Evolutionary conservation across 176 grass and related monocot species (phyloP).

Genomic region (Triticum monococcum): DNA sequence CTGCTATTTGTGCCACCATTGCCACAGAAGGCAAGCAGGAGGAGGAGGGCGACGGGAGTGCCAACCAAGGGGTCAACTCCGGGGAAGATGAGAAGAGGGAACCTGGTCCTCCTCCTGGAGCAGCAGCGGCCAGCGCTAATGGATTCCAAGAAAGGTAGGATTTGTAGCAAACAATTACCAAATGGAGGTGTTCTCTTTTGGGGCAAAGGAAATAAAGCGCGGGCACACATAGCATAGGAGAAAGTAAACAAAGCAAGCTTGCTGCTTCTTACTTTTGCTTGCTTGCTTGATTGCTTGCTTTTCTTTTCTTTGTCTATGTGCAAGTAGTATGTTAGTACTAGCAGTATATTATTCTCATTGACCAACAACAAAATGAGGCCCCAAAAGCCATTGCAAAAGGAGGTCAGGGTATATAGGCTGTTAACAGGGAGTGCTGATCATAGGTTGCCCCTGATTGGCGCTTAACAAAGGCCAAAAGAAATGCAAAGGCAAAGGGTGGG

Average conservation of each 20-base stretch:
- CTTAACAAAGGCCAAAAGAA: slow-evolving; percentile 18
- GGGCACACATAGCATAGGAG: not conserved
- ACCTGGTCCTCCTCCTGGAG: slow-evolving; percentile 28
- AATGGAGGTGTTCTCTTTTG: slow-evolving; percentile 37
- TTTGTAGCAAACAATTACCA: slow-evolving; percentile 32
- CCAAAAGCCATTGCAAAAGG: slow-evolving; percentile 35
- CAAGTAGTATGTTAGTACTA: not conserved
- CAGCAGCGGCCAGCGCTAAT: slow-evolving; percentile 41
- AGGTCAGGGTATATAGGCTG: slow-evolving; percentile 2
- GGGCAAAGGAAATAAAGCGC: slow-evolving; percentile 26
- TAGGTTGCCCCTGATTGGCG: slow-evolving; percentile 13
- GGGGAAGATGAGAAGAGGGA: slow-evolving; percentile 43
- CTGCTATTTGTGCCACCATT: not conserved
- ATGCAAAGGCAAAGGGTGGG: slow-evolving; percentile 9
- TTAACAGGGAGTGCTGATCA: slow-evolving; percentile 1
- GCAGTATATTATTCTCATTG: slow-evolving; percentile 9
- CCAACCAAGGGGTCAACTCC: slow-evolving; percentile 50
- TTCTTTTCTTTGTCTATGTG: slow-evolving; percentile 6
- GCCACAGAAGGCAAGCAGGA: slow-evolving; percentile 26
- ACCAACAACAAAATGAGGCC: slow-evolving; percentile 21
- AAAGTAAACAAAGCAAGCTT: slow-evolving; percentile 28
- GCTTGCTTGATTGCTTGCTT: not conserved
- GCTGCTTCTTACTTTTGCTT: slow-evolving; percentile 1
- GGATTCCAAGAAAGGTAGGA: slow-evolving; percentile 70
- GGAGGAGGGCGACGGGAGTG: slow-evolving; percentile 13